Conservation (phyloP, 2,329 filamentous ascomycete genomes). For the Aspergillus latus region DNA sequence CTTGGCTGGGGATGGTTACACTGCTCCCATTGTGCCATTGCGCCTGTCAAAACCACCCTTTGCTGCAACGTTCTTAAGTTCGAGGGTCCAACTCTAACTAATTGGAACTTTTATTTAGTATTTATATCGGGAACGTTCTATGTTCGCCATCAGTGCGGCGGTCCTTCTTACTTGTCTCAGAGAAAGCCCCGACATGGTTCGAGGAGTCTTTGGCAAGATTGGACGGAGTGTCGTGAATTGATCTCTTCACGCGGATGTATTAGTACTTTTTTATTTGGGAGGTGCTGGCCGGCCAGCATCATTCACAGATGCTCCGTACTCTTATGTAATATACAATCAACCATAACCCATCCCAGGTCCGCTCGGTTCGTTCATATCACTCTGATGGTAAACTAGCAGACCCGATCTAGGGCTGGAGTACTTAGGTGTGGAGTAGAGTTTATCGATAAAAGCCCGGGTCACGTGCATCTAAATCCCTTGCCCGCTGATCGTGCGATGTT, state of each 20-base stretch:
- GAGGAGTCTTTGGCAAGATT: slow-evolving; percentile 67
- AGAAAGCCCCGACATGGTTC: slow-evolving; percentile 63
- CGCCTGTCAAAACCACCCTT: slow-evolving; percentile 8
- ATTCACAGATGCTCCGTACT: background rate
- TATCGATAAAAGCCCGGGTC: slow-evolving; percentile 22
- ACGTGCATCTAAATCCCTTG: slow-evolving; percentile 22
- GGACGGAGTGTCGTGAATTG: slow-evolving; percentile 29
- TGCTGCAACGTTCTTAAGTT: slow-evolving; percentile 9
- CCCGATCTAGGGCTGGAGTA: background rate
- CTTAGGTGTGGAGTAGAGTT: background rate
- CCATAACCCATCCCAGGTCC: background rate
- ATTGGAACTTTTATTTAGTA: slow-evolving; percentile 43
- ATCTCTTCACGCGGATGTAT: slow-evolving; percentile 4
- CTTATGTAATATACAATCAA: background rate
- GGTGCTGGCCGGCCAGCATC: background rate
- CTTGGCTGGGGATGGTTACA: slow-evolving; percentile 23
- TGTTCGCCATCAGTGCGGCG: slow-evolving; percentile 67
- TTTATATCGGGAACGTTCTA: slow-evolving; percentile 66
- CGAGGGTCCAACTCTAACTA: slow-evolving; percentile 20
- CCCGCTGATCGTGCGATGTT: slow-evolving; percentile 8
- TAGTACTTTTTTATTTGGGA: slow-evolving; percentile 1
- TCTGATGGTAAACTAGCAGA: background rate
- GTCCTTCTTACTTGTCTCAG: slow-evolving; percentile 67
- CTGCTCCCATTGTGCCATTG: slow-evolving; percentile 13
- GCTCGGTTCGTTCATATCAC: too few species aligned